Conservation (phyloP, 2,329 filamentous ascomycete genomes). For the Xylariomycetidae sp. region DNA sequence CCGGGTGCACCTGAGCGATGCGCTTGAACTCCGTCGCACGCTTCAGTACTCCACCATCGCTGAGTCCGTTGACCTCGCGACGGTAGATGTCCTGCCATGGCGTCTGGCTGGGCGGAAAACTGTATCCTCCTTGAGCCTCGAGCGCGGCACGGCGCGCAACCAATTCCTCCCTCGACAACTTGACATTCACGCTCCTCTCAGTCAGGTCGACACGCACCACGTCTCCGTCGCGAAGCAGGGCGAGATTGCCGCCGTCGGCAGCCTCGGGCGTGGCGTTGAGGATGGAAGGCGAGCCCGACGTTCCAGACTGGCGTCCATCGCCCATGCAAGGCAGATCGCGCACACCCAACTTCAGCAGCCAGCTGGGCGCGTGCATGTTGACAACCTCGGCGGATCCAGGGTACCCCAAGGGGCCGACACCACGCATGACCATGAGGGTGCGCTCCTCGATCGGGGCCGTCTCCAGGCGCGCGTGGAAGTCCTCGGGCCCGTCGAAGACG, state of each 20-base stretch:
- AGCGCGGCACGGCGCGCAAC: constrained; percentile 32
- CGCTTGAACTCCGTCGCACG: constrained; percentile 41
- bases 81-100: constrained; percentile 48
- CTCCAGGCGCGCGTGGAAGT: constrained; percentile 40
- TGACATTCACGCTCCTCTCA: constrained; percentile 43
- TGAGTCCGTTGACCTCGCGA: constrained; percentile 39
- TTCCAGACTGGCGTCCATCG: constrained; percentile 51
- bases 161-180: constrained; percentile 39
- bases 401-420: constrained; percentile 44
- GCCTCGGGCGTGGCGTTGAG: constrained; percentile 53
- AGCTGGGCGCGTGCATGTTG: constrained; percentile 45
- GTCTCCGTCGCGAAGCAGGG: constrained; percentile 45
- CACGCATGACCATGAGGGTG: constrained; percentile 45
- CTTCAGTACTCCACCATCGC: constrained; percentile 42
- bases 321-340: constrained; percentile 46
- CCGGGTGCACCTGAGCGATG: constrained; percentile 36
- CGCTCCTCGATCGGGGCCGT: constrained; percentile 34
- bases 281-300: constrained; percentile 50
- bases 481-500: constrained; percentile 48
- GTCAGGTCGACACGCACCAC: constrained; percentile 44
- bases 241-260: constrained; percentile 48
- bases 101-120: constrained; percentile 37
- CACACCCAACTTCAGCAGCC: constrained; percentile 40
- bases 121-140: constrained; percentile 32
- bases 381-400: constrained; percentile 48